Evolutionary conservation across 140 eudicot species (phyloP), one percentile per base, ranked within the genome.

Genomic region (Stevia rebaudiana): DNA sequence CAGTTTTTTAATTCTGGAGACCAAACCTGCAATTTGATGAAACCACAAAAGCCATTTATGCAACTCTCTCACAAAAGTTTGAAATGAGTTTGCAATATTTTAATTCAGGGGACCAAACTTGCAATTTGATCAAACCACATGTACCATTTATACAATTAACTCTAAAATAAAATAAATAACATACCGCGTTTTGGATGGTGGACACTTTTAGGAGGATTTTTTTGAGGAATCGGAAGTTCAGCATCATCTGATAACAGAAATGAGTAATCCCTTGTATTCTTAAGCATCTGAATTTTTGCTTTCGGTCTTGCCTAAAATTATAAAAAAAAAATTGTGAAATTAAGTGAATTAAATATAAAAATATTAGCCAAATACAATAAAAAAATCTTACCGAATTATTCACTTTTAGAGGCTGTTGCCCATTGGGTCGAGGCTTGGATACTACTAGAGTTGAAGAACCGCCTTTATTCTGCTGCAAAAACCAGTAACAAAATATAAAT

Each of bases 221-320:
- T 83, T 31, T 71, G 52, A 33, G 89, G 85, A 52, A 74, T 68
- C 36, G 99, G 97, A 75, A 83, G 64, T 53, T 88, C 97, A 6
- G 97, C 90, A 84, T 85, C 99, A 65, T 94, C 97, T 6, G 95
- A 83, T 60, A 91, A 74, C 10, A 94, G 73, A 68, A 85, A 88
- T 15, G 99, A 94, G 72, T 88, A 94, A 64, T 94, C 99, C 69
- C 99, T 85, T 1, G 94, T 88, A 33, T 85, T 72, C 71, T 88
- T 94, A n/a, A 83, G 76, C 66, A 78, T 83, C 74, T 88, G 84
- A 17, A 80, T 82, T 65, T 85, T 94, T 19, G 82, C 42, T 72
- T 83, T 73, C 16, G 78, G 72, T 62, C 69, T 79, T 48, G 80
- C 44, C 99, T 56, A 81, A 74, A 78, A 75, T 42, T 56, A 35